These are phyloP conservation scores for Plantago coronopus DNA, from an alignment of 305 asterid species.

Conservation along the genomic window DNA sequence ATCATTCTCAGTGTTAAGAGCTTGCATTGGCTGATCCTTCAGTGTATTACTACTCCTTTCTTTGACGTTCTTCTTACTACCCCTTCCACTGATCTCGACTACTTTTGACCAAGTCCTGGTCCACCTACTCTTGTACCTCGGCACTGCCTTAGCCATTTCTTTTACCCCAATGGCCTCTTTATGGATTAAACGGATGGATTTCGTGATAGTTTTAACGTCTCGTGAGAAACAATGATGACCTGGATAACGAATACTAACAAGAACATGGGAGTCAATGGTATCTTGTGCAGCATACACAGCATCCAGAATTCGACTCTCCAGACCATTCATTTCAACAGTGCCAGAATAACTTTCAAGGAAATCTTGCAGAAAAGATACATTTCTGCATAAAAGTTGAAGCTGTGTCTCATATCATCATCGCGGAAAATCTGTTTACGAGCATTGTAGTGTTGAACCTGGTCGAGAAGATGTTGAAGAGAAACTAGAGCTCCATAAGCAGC, in stretches of 20 bases:
- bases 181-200: background rate
- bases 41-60: too few species aligned
- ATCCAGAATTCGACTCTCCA: constrained; percentile 2
- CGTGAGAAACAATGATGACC: background rate
- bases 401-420: background rate
- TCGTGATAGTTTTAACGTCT: background rate
- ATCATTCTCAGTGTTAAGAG: background rate
- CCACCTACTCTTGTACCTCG: too few species aligned
- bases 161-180: background rate
- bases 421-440: background rate
- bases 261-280: background rate
- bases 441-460: background rate
- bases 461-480: background rate
- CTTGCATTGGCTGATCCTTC: background rate
- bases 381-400: background rate
- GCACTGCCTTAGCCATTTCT: background rate
- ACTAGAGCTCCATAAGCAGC: constrained; percentile 3
- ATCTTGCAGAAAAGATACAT: background rate
- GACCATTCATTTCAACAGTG: background rate
- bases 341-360: background rate
- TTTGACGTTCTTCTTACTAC: too few species aligned
- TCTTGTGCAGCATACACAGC: constrained; percentile 3
- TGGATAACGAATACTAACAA: background rate
- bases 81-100: too few species aligned
- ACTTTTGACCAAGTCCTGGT: too few species aligned